Conservation (phyloP, 2,329 filamentous ascomycete species). For the Phaeosphaeriaceae sp. region DNA sequence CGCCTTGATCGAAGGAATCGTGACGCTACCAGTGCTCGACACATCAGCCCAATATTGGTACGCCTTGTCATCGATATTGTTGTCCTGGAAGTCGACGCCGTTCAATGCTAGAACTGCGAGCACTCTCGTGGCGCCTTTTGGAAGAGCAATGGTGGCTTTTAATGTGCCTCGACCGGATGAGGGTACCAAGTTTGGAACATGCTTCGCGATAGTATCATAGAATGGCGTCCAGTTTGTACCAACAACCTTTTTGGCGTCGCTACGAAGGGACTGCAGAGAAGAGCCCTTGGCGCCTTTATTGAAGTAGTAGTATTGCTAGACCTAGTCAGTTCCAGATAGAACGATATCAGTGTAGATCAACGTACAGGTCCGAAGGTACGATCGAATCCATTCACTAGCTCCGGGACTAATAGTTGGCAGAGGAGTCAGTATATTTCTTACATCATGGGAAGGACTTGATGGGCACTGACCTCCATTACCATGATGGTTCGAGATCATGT, state of each 20-base stretch:
- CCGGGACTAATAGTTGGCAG: constrained; percentile 55
- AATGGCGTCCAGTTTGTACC: constrained; percentile 66
- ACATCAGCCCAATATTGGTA: constrained; percentile 68
- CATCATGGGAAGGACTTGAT: neutral
- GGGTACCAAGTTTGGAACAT: constrained; percentile 67
- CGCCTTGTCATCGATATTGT: constrained; percentile 61
- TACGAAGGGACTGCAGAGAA: constrained; percentile 53
- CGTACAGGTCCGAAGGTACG: constrained; percentile 67
- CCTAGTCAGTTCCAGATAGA: constrained; percentile 8
- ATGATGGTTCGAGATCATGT: constrained; percentile 64
- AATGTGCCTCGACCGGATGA: constrained; percentile 61
- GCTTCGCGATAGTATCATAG: constrained; percentile 68
- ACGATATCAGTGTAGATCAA: neutral
- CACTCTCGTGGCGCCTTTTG: constrained; percentile 58
- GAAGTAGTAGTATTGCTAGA: constrained; percentile 66
- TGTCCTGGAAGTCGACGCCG: constrained; percentile 66
- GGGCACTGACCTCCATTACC: constrained; percentile 56
- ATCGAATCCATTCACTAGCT: constrained; percentile 71
- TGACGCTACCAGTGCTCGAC: constrained; percentile 58
- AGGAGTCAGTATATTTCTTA: neutral
- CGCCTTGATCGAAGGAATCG: constrained; percentile 63
- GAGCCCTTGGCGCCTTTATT: constrained; percentile 59
- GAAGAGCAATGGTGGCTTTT: constrained; percentile 61
- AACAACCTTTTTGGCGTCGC: constrained; percentile 63
- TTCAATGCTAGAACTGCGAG: constrained; percentile 65